Base-by-base conservation (phyloP, 2,329 filamentous ascomycete genomes). In the Penicillium thymicola region DNA sequence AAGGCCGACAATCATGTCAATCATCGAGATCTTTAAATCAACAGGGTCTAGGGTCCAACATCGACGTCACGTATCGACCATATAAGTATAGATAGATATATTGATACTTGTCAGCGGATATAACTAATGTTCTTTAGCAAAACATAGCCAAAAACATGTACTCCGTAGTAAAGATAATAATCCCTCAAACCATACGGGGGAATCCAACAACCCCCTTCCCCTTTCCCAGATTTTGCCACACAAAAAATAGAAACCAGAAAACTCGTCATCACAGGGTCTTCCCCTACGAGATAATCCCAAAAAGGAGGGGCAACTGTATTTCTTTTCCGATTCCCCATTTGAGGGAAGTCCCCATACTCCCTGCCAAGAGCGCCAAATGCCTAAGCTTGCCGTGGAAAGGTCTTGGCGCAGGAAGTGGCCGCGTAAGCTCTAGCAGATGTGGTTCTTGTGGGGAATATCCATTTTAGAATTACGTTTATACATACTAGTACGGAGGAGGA, bases 281-380 rank as follows among this genome's bases (percentile, higher is more conserved):
- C n/a, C 11, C 37, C 18, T 18, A 28, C 37, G 27, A 55, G 30
- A 14, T 21, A 45, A 49, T 21, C 30, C 16, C 23, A 55, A 55
- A 55, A 55, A 46, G 32, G 48, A 55, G 54, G 53, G 47, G 53
- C 47, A 54, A 27, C 14, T 43, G 36, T 32, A 27, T 18, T 28
- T 32, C 25, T 18, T 28, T 32, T 32, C 25, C 49, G 40, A 25
- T 11, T 28, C 40, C 21, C 38, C 21, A 41, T 41, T 8, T 21
- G 21, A 21, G 21, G 21, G 38, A 42, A 42, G 6, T 41, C 21
- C 21, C 7, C 21, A 25, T 16, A 25, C 8, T 25, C 40, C 40
- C 14, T 59, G 62, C 64, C 62, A 66, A 65, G 59, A 41, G 45
- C 58, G 59, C 57, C 52, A 63, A 64, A 65, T 66, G 61, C 62